Evolutionary conservation across 140 eudicot species (phyloP).

Genomic region (Flaveria floridana): DNA sequence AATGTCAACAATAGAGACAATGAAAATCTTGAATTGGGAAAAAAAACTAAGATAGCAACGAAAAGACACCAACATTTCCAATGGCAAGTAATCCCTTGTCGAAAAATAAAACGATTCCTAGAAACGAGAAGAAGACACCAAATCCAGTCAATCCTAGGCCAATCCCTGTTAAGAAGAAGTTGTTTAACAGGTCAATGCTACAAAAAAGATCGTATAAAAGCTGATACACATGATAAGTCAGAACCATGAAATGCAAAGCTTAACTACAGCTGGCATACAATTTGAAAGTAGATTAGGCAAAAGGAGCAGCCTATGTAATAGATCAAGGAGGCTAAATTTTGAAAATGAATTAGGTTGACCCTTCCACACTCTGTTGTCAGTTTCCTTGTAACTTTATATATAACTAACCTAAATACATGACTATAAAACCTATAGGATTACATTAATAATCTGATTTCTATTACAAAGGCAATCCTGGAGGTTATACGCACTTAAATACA

Average conservation of each 20-base stretch:
- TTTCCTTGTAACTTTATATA: background rate
- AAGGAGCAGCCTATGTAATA: background rate
- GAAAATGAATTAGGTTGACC: background rate
- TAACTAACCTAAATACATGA: background rate
- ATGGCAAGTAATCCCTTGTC: conserved; percentile 69
- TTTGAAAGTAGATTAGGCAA: background rate
- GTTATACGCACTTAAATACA: background rate
- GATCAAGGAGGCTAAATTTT: background rate
- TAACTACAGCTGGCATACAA: background rate
- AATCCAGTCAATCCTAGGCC: conserved; percentile 70
- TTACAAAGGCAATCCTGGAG: background rate
- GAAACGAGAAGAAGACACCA: conserved; percentile 51
- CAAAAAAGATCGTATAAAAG: background rate
- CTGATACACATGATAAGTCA: background rate
- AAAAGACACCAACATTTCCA: conserved; percentile 53
- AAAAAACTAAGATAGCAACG: background rate
- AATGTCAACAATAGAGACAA: background rate
- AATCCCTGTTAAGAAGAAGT: conserved; percentile 44
- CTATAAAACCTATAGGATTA: background rate
- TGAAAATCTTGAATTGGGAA: background rate
- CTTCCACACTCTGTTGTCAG: background rate
- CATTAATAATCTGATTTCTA: background rate
- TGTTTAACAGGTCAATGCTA: conserved; percentile 1
- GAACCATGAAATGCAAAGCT: conserved; percentile 1
- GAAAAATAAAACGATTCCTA: conserved; percentile 57